phyloP scores from a whole-genome alignment of 2,329 filamentous ascomycete genomes.

The Aspergillus ustus region DNA sequence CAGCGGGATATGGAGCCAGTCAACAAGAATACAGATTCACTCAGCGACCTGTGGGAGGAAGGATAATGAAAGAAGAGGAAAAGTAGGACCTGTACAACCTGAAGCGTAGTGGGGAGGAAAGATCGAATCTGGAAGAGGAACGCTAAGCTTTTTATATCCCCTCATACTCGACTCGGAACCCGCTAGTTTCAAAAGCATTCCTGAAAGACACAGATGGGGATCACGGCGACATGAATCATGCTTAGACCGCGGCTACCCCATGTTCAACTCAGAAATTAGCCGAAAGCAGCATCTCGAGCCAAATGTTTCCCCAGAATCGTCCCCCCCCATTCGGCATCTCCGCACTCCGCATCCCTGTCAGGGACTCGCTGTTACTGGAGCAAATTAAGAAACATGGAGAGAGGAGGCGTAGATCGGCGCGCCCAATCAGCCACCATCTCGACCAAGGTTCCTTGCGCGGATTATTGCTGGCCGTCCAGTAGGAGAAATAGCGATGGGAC shows the following conservation, averaged over 20 bases:
- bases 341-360: neutral
- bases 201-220: neutral
- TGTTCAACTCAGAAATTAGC: neutral
- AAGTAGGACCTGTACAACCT: neutral
- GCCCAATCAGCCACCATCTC: neutral
- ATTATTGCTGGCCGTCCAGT: neutral
- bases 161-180: neutral
- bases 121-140: neutral
- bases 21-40: neutral
- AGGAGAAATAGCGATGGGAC: neutral
- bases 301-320: conserved; percentile 14
- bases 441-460: neutral
- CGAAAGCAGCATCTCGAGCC: conserved; percentile 20
- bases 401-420: neutral
- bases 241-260: neutral
- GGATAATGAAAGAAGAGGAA: neutral
- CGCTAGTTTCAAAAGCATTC: neutral
- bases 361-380: neutral
- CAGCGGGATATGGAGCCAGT: too few relatives aligned
- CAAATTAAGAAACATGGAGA: neutral
- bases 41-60: neutral
- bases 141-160: neutral
- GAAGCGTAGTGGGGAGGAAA: neutral
- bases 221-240: conserved; percentile 1
- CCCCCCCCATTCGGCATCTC: conserved; percentile 5